Conservation (phyloP, 805 yeast genomes). For the Hanseniaspora taiwanica region DNA sequence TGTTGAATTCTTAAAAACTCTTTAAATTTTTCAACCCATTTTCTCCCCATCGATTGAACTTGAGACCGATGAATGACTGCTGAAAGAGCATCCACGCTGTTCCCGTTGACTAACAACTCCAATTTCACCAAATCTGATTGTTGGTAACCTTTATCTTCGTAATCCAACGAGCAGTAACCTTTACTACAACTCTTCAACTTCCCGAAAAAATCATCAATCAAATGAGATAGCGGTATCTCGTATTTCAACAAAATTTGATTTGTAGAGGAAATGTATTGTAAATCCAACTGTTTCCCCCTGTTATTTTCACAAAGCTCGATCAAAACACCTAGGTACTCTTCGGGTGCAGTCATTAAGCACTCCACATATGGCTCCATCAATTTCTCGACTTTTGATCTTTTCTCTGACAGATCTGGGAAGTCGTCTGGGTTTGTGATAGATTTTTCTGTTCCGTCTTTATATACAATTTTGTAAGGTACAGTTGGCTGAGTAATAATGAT, state of each 20-base stretch:
- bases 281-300: slow-evolving; percentile 70
- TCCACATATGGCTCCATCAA: slow-evolving; percentile 80
- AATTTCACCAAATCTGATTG: slow-evolving; percentile 72
- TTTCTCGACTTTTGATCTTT: slow-evolving; percentile 28
- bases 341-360: slow-evolving; percentile 82
- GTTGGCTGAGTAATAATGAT: slow-evolving; percentile 91
- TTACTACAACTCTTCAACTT: slow-evolving; percentile 77
- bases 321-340: slow-evolving; percentile 76
- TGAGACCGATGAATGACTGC: slow-evolving; percentile 79
- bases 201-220: slow-evolving; percentile 93
- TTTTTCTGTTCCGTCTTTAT: slow-evolving; percentile 47
- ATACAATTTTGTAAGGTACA: slow-evolving; percentile 77
- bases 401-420: slow-evolving; percentile 50
- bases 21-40: slow-evolving; percentile 73
- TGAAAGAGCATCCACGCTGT: slow-evolving; percentile 81
- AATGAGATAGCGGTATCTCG: slow-evolving; percentile 71
- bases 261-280: slow-evolving; percentile 53
- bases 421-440: slow-evolving; percentile 84
- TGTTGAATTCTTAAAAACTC: slow-evolving; percentile 70
- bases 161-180: slow-evolving; percentile 90
- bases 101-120: slow-evolving; percentile 82
- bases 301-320: slow-evolving; percentile 75
- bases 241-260: slow-evolving; percentile 77
- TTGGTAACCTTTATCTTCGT: slow-evolving; percentile 83
- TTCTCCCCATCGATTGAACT: slow-evolving; percentile 58